These are phyloP conservation scores for Prototheca cutis DNA, from an alignment of 163 green algal species.

Conservation along the genomic window DNA sequence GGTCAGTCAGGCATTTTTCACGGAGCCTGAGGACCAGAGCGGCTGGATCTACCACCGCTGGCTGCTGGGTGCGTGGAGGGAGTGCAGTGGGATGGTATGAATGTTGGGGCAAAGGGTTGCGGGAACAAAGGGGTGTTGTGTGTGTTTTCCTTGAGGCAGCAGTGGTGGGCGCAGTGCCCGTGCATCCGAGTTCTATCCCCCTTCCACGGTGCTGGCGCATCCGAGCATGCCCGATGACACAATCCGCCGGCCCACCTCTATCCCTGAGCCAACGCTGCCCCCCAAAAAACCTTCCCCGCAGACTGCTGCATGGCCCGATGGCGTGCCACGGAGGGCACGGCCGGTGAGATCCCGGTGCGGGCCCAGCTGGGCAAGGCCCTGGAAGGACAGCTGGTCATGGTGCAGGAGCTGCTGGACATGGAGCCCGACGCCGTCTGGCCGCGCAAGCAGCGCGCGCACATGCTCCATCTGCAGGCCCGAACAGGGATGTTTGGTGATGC, in stretches of 20 bases:
- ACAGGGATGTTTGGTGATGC: neutral
- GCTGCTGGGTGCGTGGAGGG: constrained; percentile 54
- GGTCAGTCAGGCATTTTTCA: constrained; percentile 83
- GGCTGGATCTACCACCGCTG: constrained; percentile 81
- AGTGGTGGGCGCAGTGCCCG: neutral
- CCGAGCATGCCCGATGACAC: no score
- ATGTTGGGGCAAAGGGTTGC: no score
- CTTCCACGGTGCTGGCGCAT: no score
- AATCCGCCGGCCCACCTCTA: no score
- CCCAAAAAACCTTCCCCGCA: no score
- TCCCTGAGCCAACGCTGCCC: no score
- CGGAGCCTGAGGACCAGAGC: constrained; percentile 77
- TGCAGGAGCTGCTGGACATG: constrained; percentile 40
- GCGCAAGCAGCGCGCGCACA: constrained; percentile 48
- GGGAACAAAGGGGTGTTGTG: neutral
- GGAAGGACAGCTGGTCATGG: constrained; percentile 1
- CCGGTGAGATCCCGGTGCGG: no score
- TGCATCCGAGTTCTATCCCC: no score
- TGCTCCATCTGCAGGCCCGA: constrained; percentile 38
- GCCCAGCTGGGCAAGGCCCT: constrained; percentile 30
- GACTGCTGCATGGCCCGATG: constrained; percentile 17
- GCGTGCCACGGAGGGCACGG: no score
- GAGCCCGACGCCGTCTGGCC: constrained; percentile 71
- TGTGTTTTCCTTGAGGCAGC: neutral
- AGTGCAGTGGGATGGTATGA: no score